phyloP scores from a whole-genome alignment of 1,139 yeast species.

The Debaryomyces coudertii region DNA sequence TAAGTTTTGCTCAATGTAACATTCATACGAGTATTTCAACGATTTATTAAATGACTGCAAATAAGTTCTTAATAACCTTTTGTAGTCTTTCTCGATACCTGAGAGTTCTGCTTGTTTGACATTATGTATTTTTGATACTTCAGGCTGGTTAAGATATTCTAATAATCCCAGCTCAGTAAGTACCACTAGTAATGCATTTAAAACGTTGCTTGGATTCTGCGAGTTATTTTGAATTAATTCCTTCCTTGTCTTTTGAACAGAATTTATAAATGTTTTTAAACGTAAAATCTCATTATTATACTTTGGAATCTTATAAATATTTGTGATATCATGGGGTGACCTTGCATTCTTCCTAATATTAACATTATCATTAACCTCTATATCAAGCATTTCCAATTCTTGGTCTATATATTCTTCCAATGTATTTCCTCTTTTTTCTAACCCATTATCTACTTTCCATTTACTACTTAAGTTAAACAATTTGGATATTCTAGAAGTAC shows the following conservation, averaged over 20 bases:
- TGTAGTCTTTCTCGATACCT: slow-evolving; percentile 10
- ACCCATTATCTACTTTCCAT: slow-evolving; percentile 5
- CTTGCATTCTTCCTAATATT: background rate
- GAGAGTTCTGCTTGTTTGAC: slow-evolving; percentile 1
- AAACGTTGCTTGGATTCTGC: slow-evolving; percentile 15
- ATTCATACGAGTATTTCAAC: slow-evolving; percentile 24
- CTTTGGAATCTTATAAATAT: slow-evolving; percentile 4
- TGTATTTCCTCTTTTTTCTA: slow-evolving; percentile 9
- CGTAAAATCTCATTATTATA: slow-evolving; percentile 1
- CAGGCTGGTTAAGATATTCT: slow-evolving; percentile 26
- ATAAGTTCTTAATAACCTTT: slow-evolving; percentile 19
- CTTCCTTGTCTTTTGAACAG: background rate
- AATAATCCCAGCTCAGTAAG: slow-evolving; percentile 25
- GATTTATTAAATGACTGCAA: slow-evolving; percentile 33
- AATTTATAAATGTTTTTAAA: slow-evolving; percentile 1
- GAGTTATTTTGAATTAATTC: background rate
- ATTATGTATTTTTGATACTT: background rate
- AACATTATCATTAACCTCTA: background rate
- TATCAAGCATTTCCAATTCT: background rate
- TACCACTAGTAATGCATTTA: slow-evolving; percentile 25
- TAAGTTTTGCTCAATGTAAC: slow-evolving; percentile 17
- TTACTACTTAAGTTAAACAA: slow-evolving; percentile 25
- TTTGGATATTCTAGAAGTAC: slow-evolving; percentile 28
- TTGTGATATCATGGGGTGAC: background rate
- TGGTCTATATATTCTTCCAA: slow-evolving; percentile 21